Conservation (phyloP, 1,284 basidiomycete species). For the Fistulinella cinereoalba region DNA sequence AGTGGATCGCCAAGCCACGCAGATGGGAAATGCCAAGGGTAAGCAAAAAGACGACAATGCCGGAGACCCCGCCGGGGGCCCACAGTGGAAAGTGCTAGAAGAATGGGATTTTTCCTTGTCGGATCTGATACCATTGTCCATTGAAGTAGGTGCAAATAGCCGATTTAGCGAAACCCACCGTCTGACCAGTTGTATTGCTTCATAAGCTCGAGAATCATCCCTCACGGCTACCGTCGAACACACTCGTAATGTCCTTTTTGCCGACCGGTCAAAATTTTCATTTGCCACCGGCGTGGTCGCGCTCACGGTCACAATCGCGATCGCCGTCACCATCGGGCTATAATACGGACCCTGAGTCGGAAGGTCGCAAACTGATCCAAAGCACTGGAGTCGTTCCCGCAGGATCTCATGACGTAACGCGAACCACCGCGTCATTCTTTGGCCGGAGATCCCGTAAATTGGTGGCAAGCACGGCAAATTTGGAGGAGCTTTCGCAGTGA, state of each 20-base stretch:
- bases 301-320: slow-evolving; percentile 40
- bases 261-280: slow-evolving; percentile 59
- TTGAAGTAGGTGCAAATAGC: slow-evolving; percentile 51
- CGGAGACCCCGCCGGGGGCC: slow-evolving; percentile 11
- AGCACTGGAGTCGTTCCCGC: slow-evolving; percentile 11
- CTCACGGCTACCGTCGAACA: slow-evolving; percentile 65
- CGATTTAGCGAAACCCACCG: slow-evolving; percentile 6
- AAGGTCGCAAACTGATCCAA: slow-evolving; percentile 39
- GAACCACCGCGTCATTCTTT: slow-evolving; percentile 10
- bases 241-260: slow-evolving; percentile 62
- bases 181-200: slow-evolving; percentile 9
- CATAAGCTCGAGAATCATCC: slow-evolving; percentile 45
- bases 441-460: slow-evolving; percentile 28
- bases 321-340: slow-evolving; percentile 57
- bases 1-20: slow-evolving; percentile 13
- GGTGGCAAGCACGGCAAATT: slow-evolving; percentile 47
- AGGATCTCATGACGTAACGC: slow-evolving; percentile 22
- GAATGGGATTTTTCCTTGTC: slow-evolving; percentile 66
- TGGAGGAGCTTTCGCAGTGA: slow-evolving; percentile 70
- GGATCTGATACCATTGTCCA: slow-evolving; percentile 58
- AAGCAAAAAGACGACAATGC: slow-evolving; percentile 42
- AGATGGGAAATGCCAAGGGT: slow-evolving; percentile 34
- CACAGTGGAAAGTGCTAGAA: slow-evolving; percentile 63
- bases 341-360: slow-evolving; percentile 66
- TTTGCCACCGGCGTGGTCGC: slow-evolving; percentile 39